A percentile compares a stretch with the other conserved stretches of the same genome.
These are phyloP conservation scores for Blastosporella zonata DNA, from an alignment of 1,284 basidiomycete species.

Conservation along the genomic window DNA sequence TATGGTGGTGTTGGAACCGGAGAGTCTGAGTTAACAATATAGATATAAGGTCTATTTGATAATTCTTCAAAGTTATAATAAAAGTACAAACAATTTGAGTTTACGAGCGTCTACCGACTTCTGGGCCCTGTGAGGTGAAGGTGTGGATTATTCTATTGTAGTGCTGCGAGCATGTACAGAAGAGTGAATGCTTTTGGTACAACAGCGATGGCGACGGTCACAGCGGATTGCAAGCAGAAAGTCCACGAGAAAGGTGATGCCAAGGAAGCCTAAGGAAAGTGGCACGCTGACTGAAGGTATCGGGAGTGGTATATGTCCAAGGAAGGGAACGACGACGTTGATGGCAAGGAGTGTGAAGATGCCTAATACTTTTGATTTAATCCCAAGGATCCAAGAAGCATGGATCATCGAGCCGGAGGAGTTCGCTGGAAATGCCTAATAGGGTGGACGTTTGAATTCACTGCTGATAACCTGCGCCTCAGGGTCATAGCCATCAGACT, in stretches of 20 bases:
- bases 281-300: conserved; percentile 6
- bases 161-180: background rate
- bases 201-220: background rate
- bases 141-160: background rate
- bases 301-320: conserved; percentile 13
- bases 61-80: background rate
- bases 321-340: background rate
- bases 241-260: background rate
- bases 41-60: background rate
- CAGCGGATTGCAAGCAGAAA: background rate
- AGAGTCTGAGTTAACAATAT: background rate
- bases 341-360: background rate
- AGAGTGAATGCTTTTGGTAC: background rate
- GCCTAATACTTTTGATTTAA: conserved; percentile 5
- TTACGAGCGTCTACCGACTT: background rate
- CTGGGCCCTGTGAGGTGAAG: background rate
- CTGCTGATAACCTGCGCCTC: conserved; percentile 55
- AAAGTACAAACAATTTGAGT: background rate
- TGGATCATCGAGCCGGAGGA: background rate
- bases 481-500: conserved; percentile 44
- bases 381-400: conserved; percentile 1
- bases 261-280: background rate
- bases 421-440: conserved; percentile 29
- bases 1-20: background rate
- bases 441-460: conserved; percentile 63